These are phyloP conservation scores for Cercospora berteroae DNA, from an alignment of 2,329 filamentous ascomycete genomes.

Conservation along the genomic window DNA sequence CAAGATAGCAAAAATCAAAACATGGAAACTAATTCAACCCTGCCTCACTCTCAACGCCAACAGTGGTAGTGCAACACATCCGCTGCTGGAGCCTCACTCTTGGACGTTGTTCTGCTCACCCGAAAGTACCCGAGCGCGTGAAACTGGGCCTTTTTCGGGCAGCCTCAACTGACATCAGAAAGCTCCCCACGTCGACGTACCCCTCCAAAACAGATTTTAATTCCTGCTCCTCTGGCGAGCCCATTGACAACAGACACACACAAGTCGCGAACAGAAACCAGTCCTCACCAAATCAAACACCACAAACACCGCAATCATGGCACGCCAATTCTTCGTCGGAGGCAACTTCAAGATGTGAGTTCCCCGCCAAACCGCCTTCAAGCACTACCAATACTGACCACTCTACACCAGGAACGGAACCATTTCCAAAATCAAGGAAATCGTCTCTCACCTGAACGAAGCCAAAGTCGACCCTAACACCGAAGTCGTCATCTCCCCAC, in stretches of 20 bases:
- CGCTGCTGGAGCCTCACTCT: background rate
- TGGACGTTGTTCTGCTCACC: background rate
- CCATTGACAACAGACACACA: background rate
- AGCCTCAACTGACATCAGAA: conserved; percentile 2
- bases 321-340: conserved; percentile 45
- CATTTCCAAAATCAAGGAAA: conserved; percentile 61
- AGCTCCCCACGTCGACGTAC: conserved; percentile 4
- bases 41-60: background rate
- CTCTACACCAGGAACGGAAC: conserved; percentile 76
- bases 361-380: conserved; percentile 20
- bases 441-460: conserved; percentile 84
- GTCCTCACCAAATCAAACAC: background rate
- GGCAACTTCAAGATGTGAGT: conserved; percentile 95
- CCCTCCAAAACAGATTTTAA: conserved; percentile 4
- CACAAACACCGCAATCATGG: conserved; percentile 37
- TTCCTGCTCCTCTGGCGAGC: background rate
- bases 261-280: background rate
- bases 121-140: background rate
- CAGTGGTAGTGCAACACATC: background rate
- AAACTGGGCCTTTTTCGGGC: conserved; percentile 1
- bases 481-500: conserved; percentile 95
- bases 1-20: background rate
- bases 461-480: conserved; percentile 72
- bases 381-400: conserved; percentile 12
- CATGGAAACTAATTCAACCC: background rate